phyloP scores from a whole-genome alignment of 495 filamentous ascomycete species.

The Hamigera avellanea region DNA sequence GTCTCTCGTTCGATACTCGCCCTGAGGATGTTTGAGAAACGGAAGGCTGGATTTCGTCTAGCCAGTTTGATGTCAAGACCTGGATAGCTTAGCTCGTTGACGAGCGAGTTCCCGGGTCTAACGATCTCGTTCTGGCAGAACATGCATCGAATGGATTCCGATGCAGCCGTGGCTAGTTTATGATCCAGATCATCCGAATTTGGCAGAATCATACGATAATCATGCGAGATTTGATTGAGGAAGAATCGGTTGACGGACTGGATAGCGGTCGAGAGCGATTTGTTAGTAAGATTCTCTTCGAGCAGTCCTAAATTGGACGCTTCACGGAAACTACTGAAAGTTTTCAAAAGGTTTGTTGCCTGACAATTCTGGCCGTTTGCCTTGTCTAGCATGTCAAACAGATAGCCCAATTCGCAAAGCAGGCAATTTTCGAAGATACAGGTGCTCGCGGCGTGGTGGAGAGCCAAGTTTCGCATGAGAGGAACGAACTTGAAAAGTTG shows the following conservation, averaged over 20 bases:
- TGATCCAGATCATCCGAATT: constrained; percentile 47
- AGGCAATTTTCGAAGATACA: constrained; percentile 77
- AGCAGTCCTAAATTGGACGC: constrained; percentile 61
- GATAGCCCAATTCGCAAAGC: constrained; percentile 86
- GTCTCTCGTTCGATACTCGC: constrained; percentile 78
- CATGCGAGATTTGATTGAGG: constrained; percentile 56
- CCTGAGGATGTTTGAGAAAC: constrained; percentile 76
- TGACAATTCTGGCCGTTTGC: constrained; percentile 88
- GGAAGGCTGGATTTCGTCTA: constrained; percentile 42
- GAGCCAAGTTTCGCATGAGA: constrained; percentile 72
- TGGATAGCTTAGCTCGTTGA: constrained; percentile 83
- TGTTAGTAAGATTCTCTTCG: constrained; percentile 66
- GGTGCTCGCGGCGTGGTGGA: constrained; percentile 77
- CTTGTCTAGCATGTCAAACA: constrained; percentile 98
- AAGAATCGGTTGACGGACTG: constrained; percentile 71
- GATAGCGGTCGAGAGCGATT: constrained; percentile 59
- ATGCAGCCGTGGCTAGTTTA: constrained; percentile 41
- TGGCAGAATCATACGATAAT: constrained; percentile 53
- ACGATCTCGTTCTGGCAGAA: constrained; percentile 71
- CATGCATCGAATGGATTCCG: constrained; percentile 60
- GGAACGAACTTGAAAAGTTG: constrained; percentile 89
- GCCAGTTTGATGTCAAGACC: constrained; percentile 32
- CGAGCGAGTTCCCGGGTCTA: constrained; percentile 52
- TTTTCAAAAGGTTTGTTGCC: constrained; percentile 90
- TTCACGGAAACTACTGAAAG: constrained; percentile 67